phyloP scores from a whole-genome alignment of 495 filamentous ascomycete genomes.

The Lasiosphaeris hirsuta region DNA sequence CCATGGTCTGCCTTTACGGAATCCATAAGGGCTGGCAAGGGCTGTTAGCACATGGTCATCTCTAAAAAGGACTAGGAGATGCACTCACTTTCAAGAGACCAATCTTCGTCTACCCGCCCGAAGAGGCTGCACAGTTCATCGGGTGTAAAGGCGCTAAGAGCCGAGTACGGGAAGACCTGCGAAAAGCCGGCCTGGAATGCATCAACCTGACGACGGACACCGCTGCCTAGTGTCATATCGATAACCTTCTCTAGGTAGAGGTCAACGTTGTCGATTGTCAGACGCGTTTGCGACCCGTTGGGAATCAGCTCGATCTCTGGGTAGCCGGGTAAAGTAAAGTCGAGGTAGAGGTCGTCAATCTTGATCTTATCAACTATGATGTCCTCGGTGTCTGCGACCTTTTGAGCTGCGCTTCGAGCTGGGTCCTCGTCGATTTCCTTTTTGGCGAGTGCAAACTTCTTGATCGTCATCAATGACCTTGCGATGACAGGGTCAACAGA shows the following conservation, averaged over 20 bases:
- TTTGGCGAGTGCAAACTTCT: constrained; percentile 81
- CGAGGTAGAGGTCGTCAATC: constrained; percentile 84
- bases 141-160: constrained; percentile 90
- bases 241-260: constrained; percentile 85
- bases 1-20: constrained; percentile 99
- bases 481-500: constrained; percentile 85
- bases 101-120: constrained; percentile 91
- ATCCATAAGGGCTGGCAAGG: constrained; percentile 76
- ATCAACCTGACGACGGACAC: constrained; percentile 84
- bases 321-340: constrained; percentile 94
- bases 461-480: constrained; percentile 79
- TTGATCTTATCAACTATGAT: constrained; percentile 68
- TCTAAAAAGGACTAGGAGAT: background rate
- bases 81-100: constrained; percentile 89
- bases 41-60: constrained; percentile 11
- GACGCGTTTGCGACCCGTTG: constrained; percentile 64
- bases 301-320: constrained; percentile 79
- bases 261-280: constrained; percentile 88
- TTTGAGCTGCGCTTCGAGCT: constrained; percentile 60
- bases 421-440: constrained; percentile 71
- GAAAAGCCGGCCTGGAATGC: constrained; percentile 92
- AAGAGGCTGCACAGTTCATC: constrained; percentile 97
- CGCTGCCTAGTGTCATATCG: constrained; percentile 82
- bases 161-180: constrained; percentile 92
- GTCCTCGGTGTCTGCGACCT: constrained; percentile 61